These are phyloP conservation scores for Exophiala bonariae DNA, from an alignment of 2,329 filamentous ascomycete genomes.

Conservation along the genomic window DNA sequence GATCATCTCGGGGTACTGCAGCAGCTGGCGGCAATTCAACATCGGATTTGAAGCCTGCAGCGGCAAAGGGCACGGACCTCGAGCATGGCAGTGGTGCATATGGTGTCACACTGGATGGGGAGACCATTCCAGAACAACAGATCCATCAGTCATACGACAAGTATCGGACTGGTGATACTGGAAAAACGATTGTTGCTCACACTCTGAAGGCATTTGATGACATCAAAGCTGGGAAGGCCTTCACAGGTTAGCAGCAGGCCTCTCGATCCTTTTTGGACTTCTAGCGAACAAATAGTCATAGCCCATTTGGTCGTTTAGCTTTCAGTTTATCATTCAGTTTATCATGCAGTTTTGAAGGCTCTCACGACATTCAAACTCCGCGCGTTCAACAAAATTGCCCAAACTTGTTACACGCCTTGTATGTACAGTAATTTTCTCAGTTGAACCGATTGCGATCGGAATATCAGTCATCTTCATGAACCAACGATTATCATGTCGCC, in stretches of 20 bases:
- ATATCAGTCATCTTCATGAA: too few species aligned
- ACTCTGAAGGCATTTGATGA: conserved; percentile 27
- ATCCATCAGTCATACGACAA: conserved; percentile 21
- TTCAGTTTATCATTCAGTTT: too few species aligned
- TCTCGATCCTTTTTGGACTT: background rate
- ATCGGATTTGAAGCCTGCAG: conserved; percentile 1
- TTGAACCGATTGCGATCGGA: too few species aligned
- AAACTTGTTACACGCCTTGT: too few species aligned
- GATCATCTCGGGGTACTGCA: background rate
- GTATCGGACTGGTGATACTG: conserved; percentile 23
- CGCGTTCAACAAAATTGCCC: too few species aligned
- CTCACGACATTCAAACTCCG: too few species aligned
- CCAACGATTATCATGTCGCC: too few species aligned
- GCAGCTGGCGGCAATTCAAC: background rate
- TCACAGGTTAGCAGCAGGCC: conserved; percentile 13
- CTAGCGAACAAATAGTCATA: background rate
- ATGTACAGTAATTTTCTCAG: too few species aligned
- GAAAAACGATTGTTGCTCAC: conserved; percentile 27
- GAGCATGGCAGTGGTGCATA: conserved; percentile 31
- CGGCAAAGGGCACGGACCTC: conserved; percentile 24
- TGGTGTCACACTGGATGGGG: conserved; percentile 23
- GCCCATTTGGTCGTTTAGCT: too few species aligned
- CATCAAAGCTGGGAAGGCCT: conserved; percentile 25
- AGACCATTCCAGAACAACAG: conserved; percentile 11
- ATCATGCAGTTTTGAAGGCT: too few species aligned